Conservation (phyloP, 1,284 basidiomycete species). For the Pseudozyma tsukubaensis region DNA sequence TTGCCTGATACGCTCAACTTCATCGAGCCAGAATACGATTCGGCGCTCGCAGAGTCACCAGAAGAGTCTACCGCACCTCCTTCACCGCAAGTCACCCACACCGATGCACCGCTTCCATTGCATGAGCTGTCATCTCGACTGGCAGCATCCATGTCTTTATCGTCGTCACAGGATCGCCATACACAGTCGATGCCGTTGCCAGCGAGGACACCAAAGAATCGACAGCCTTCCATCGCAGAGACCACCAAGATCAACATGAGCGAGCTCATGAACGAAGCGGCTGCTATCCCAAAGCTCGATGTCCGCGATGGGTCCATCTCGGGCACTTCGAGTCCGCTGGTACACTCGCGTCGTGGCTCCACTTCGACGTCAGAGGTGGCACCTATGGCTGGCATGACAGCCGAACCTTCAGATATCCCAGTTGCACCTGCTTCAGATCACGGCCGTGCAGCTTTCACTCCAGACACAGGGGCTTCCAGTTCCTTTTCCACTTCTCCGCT, state of each 20-base stretch:
- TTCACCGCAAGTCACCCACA: slow-evolving; percentile 29
- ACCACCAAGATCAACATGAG: slow-evolving; percentile 60
- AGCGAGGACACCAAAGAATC: slow-evolving; percentile 27
- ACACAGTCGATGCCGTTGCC: slow-evolving; percentile 34
- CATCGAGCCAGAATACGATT: slow-evolving; percentile 38
- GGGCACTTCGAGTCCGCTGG: slow-evolving; percentile 44
- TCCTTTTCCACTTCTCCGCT: slow-evolving; percentile 34
- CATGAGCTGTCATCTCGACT: slow-evolving; percentile 54
- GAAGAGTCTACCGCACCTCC: slow-evolving; percentile 46
- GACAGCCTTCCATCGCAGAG: slow-evolving; percentile 43
- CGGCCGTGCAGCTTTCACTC: slow-evolving; percentile 33
- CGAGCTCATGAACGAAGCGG: slow-evolving; percentile 61
- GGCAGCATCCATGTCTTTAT: slow-evolving; percentile 41
- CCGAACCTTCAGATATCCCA: slow-evolving; percentile 42
- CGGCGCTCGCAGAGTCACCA: slow-evolving; percentile 36
- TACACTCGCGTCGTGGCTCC: slow-evolving; percentile 34
- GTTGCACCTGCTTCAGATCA: slow-evolving; percentile 56
- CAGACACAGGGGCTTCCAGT: slow-evolving; percentile 13
- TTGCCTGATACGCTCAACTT: slow-evolving; percentile 62
- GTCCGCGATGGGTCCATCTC: slow-evolving; percentile 37
- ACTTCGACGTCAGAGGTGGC: slow-evolving; percentile 18
- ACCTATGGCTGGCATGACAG: slow-evolving; percentile 1
- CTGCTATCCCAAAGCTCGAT: slow-evolving; percentile 43
- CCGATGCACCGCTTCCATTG: slow-evolving; percentile 46
- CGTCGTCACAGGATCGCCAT: slow-evolving; percentile 17